Conservation (phyloP, 2,329 filamentous ascomycete species). For the Pestalotiopsis sp. region DNA sequence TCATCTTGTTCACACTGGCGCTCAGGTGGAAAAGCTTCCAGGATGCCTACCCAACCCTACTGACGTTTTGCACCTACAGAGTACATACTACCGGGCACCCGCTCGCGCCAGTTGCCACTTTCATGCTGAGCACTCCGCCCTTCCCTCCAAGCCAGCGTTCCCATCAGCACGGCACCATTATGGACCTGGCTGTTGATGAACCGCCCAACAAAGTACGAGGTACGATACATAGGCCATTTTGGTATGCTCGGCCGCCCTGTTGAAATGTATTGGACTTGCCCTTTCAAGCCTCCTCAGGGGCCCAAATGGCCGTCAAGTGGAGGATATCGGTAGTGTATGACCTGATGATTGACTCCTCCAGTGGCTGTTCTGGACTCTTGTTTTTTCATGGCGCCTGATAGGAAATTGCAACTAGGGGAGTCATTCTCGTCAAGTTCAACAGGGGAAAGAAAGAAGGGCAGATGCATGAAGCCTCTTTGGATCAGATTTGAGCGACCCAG, state of each 20-base stretch:
- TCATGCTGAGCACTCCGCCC: background rate
- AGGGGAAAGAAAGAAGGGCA: background rate
- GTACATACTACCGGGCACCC: background rate
- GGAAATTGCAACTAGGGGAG: background rate
- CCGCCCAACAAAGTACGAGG: background rate
- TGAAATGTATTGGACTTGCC: background rate
- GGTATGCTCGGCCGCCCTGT: background rate
- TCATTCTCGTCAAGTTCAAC: background rate
- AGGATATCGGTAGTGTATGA: background rate
- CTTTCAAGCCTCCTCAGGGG: background rate
- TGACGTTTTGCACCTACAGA: background rate
- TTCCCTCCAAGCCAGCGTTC: background rate
- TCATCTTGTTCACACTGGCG: background rate
- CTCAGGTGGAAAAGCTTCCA: background rate
- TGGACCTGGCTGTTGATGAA: background rate
- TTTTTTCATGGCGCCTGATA: background rate
- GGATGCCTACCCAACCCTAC: background rate
- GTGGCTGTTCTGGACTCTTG: background rate
- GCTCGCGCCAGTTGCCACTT: constrained; percentile 7
- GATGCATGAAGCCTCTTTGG: background rate
- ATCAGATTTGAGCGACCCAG: background rate
- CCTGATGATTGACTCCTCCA: background rate
- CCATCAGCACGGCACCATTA: background rate
- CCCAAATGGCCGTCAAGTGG: background rate
- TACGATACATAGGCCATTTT: background rate